phyloP scores from a whole-genome alignment of 805 yeast genomes.

The Blastobotrys robertii region DNA sequence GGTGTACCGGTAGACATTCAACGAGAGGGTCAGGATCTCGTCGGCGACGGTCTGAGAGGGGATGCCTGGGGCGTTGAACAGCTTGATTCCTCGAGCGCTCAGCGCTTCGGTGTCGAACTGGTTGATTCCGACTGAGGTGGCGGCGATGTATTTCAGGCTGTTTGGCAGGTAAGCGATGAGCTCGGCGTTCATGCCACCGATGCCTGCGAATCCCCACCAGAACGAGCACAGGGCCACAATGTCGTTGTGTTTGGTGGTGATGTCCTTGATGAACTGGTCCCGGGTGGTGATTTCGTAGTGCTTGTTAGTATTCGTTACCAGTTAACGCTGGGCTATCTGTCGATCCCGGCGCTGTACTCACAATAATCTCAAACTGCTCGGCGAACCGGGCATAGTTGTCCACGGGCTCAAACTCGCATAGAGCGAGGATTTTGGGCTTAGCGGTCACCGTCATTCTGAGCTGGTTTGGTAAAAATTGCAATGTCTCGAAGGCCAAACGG shows the following conservation, averaged over 20 bases:
- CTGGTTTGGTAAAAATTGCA: no score
- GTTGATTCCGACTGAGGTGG: conserved; percentile 56
- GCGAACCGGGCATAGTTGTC: no score
- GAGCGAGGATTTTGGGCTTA: no score
- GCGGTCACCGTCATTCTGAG: no score
- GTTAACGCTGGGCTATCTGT: no score
- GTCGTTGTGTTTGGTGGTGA: conserved; percentile 31
- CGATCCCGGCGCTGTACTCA: no score
- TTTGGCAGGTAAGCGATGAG: conserved; percentile 39
- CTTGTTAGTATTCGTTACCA: not conserved
- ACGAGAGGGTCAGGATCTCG: conserved; percentile 47
- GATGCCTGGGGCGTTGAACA: conserved; percentile 44
- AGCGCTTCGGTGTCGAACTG: conserved; percentile 38
- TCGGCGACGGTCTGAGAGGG: conserved; percentile 69
- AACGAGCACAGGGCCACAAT: conserved; percentile 47
- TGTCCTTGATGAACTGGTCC: conserved; percentile 34
- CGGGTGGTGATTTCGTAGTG: conserved; percentile 7
- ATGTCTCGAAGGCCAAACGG: no score
- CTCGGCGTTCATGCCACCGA: conserved; percentile 18
- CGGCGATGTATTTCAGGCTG: conserved; percentile 38
- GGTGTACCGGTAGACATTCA: conserved; percentile 52
- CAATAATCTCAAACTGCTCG: no score
- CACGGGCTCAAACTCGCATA: no score
- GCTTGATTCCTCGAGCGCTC: conserved; percentile 34
- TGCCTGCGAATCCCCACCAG: conserved; percentile 37